phyloP scores from a whole-genome alignment of 306 rosid species.

The Dicorynia guianensis region DNA sequence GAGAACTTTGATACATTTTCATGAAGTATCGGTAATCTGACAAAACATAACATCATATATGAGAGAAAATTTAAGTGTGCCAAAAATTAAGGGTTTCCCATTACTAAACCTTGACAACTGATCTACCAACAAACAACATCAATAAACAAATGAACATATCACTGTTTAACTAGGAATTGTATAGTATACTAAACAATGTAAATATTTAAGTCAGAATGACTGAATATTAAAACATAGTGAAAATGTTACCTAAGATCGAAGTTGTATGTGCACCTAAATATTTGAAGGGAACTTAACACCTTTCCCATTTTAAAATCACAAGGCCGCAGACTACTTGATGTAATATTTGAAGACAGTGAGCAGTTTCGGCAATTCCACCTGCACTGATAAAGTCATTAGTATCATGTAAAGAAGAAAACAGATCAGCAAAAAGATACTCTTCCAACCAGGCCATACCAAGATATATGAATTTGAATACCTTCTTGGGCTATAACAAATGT shows the following conservation, averaged over 20 bases:
- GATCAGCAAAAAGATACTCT: neutral
- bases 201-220: neutral
- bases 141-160: neutral
- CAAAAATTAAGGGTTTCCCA: neutral
- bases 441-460: neutral
- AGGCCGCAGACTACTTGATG: conserved; percentile 82
- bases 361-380: conserved; percentile 95
- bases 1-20: conserved; percentile 62
- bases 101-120: neutral
- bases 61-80: neutral
- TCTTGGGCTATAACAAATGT: conserved; percentile 83
- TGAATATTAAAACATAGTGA: conserved; percentile 13
- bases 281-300: conserved; percentile 75
- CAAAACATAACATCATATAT: conserved; percentile 37
- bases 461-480: conserved; percentile 53
- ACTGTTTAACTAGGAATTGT: too few relatives aligned
- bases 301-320: conserved; percentile 95
- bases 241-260: conserved; percentile 76
- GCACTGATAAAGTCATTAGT: conserved; percentile 31
- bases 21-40: conserved; percentile 71
- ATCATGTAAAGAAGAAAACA: conserved; percentile 25
- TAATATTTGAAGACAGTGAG: conserved; percentile 69
- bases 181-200: neutral
- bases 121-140: neutral
- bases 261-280: conserved; percentile 76